Conservation (phyloP, 2,329 filamentous ascomycete genomes). For the Diplodia corticola region DNA sequence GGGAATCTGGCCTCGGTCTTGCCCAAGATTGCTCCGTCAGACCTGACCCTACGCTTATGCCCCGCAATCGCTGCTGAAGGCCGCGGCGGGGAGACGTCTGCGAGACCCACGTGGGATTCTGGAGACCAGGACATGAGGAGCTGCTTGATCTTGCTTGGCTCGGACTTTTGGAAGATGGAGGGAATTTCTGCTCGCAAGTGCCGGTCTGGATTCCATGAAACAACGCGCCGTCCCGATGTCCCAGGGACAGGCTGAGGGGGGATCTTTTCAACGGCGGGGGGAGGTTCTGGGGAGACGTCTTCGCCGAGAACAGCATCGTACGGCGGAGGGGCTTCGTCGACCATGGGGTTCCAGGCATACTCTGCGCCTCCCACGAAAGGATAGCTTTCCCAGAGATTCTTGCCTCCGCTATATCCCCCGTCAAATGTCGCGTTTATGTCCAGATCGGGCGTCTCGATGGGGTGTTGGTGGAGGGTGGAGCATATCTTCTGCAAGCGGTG, state of each 20-base stretch:
- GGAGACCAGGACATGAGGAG: neutral
- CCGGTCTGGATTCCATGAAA: neutral
- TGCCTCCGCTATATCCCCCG: neutral
- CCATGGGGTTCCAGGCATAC: neutral
- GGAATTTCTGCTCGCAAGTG: too few relatives aligned
- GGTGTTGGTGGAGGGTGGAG: neutral
- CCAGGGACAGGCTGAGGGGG: neutral
- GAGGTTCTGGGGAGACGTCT: neutral
- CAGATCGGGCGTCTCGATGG: neutral
- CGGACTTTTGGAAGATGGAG: neutral
- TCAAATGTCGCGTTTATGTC: neutral
- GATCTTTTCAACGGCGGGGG: neutral
- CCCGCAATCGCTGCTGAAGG: too few relatives aligned
- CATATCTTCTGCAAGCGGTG: neutral
- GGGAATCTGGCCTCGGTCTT: too few relatives aligned
- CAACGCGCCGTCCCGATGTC: neutral
- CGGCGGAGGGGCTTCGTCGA: neutral
- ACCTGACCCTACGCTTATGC: too few relatives aligned
- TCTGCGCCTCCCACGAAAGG: neutral
- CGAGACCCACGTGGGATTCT: too few relatives aligned
- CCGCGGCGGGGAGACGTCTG: too few relatives aligned
- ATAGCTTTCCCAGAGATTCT: conserved; percentile 11
- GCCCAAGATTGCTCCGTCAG: too few relatives aligned
- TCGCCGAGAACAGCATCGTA: neutral
- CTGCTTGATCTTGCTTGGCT: neutral